Evolutionary conservation across 1,284 basidiomycete genomes (phyloP).

Genomic region (Puccinia polysora): DNA sequence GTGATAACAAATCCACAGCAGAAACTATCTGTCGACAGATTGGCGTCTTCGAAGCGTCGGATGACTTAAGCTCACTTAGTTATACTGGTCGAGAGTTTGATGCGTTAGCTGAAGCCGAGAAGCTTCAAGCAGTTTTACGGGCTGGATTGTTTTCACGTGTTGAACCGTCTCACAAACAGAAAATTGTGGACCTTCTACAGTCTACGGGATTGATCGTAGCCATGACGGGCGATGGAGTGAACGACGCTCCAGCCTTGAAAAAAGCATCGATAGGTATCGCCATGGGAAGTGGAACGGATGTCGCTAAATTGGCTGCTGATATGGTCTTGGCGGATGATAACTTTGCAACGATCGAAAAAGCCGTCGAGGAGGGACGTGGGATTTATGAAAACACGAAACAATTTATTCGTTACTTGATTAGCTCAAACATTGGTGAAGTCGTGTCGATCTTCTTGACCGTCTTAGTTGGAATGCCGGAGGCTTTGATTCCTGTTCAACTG

Average conservation of each 20-base stretch:
- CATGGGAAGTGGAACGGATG: slow-evolving; percentile 56
- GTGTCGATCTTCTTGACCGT: slow-evolving; percentile 98
- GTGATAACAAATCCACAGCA: slow-evolving; percentile 96
- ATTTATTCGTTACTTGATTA: slow-evolving; percentile 74
- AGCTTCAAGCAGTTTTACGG: slow-evolving; percentile 74
- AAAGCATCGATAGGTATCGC: slow-evolving; percentile 56
- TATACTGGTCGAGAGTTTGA: slow-evolving; percentile 93
- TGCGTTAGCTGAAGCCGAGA: slow-evolving; percentile 70
- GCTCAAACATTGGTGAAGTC: slow-evolving; percentile 96
- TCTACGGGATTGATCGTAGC: slow-evolving; percentile 89
- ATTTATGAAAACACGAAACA: slow-evolving; percentile 99
- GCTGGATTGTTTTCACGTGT: slow-evolving; percentile 88
- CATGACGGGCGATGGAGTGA: slow-evolving; percentile 84
- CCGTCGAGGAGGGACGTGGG: slow-evolving; percentile 78
- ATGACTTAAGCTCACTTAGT: slow-evolving; percentile 68
- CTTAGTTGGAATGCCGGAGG: slow-evolving; percentile 95
- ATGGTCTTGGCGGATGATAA: slow-evolving; percentile 57
- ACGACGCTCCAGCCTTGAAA: slow-evolving; percentile 56
- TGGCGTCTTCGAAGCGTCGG: slow-evolving; percentile 72
- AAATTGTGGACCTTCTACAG: slow-evolving; percentile 93
- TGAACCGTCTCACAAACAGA: slow-evolving; percentile 89
- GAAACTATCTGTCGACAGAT: slow-evolving; percentile 95
- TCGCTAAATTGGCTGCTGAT: slow-evolving; percentile 55
- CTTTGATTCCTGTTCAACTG: slow-evolving; percentile 92
- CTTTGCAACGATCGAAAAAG: slow-evolving; percentile 56